Conservation (phyloP, 2,329 filamentous ascomycete species). For the Capronia epimyces region DNA sequence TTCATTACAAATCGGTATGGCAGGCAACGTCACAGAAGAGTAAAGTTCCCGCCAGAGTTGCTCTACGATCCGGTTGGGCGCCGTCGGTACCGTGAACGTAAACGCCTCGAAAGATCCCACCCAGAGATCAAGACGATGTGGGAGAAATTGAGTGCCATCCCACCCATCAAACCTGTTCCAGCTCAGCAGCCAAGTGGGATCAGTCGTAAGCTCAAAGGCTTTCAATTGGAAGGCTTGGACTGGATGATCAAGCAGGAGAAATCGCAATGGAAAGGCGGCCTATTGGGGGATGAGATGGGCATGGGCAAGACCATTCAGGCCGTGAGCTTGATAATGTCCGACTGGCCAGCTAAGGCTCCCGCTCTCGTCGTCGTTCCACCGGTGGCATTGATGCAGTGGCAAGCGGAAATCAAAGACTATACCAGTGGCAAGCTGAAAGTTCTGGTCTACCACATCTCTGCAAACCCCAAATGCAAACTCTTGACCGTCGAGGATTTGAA, state of each 20-base stretch:
- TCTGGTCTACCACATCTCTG: constrained; percentile 78
- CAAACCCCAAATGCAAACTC: constrained; percentile 70
- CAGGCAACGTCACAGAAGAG: background rate
- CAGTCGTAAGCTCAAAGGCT: constrained; percentile 78
- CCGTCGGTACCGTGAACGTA: constrained; percentile 50
- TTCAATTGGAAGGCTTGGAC: constrained; percentile 85
- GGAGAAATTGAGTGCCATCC: constrained; percentile 63
- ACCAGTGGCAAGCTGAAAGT: constrained; percentile 87
- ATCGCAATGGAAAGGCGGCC: constrained; percentile 76
- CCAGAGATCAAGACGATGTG: constrained; percentile 81
- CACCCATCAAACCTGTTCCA: constrained; percentile 58
- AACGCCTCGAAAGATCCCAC: constrained; percentile 67
- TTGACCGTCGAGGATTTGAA: constrained; percentile 69
- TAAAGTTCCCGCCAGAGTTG: background rate
- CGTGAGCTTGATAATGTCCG: constrained; percentile 96
- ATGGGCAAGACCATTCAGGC: constrained; percentile 98
- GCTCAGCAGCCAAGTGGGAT: constrained; percentile 72
- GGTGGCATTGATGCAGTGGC: constrained; percentile 94
- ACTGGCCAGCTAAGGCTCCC: constrained; percentile 77
- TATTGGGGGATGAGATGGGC: constrained; percentile 97
- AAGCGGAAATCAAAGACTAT: constrained; percentile 69
- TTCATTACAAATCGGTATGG: background rate
- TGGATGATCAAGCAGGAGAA: constrained; percentile 94
- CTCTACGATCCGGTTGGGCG: constrained; percentile 8
- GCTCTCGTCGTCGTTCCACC: constrained; percentile 86